Base-by-base conservation (phyloP, 2,329 filamentous ascomycete species). In the Daldinia sp. region DNA sequence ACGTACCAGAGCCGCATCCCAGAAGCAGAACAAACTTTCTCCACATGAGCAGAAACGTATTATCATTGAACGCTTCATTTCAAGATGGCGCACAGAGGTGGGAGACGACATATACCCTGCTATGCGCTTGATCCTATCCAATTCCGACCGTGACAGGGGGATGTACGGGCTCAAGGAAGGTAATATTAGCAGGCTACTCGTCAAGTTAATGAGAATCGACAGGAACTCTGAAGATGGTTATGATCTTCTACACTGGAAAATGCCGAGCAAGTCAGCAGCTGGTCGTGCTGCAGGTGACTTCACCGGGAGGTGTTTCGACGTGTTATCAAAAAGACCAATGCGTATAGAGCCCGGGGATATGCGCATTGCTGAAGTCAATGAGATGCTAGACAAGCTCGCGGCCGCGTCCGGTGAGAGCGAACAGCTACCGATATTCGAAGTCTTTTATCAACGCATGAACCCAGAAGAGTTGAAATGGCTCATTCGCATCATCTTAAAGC, bases 121-220 rank as follows among this genome's bases (percentile, higher is more conserved):
- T 1, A 87, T 99, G 79, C 90, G 96, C 20, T 87, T 99, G 53
- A 97, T 98, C 64, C 85, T 98, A 3, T 94, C 95, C 0, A 93
- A 97, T 75, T 97, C 97, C 77, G 96, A 99, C 77, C 89, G 94
- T 42, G 94, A 98, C 75, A 89, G 96, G 54, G 92, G 92, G 18
- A 94, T 97, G 84, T 99, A 98, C 76, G 93, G 95, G 0, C 84
- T 99, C 44, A 98, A 98, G 78, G 96, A 99, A 82, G 94, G 92
- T 78, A 88, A 90, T 4, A 94, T 99, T 67, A 95, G 91, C 9
- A 97, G 94, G 77, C 82, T 98, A 20, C 84, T 98, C n/a, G 92
- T 98, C 65, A 95, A 94, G 77, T 87, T 97, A 42, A 91, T 97
- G 85, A 95, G 94, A 77, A 97, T 99, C 74, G 91, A 94, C 82